A percentile compares a stretch with the other conserved stretches of the same genome.
phyloP scores from a whole-genome alignment of 306 rosid genomes.

The Rosa multiflora region DNA sequence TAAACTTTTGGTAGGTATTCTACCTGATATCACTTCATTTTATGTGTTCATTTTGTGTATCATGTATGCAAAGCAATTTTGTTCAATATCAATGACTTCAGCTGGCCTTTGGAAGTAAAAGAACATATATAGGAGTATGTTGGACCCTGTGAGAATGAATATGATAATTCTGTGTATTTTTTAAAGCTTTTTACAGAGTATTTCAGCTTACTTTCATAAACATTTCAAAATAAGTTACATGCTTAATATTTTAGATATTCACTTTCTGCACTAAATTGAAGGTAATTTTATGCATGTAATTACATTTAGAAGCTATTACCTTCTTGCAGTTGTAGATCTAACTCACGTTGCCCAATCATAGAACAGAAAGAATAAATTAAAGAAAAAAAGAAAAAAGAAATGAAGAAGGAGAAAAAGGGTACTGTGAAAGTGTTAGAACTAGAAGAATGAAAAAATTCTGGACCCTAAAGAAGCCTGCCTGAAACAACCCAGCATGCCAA shows the following conservation, averaged over 20 bases:
- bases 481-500: not conserved
- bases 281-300: slow-evolving; percentile 3
- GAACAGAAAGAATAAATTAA: not conserved
- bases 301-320: slow-evolving; percentile 3
- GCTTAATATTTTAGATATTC: slow-evolving; percentile 5
- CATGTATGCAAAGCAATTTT: slow-evolving; percentile 9
- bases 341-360: not conserved
- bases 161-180: not conserved
- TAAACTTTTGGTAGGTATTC: slow-evolving; percentile 42
- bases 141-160: slow-evolving; percentile 12
- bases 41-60: slow-evolving; percentile 10
- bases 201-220: not conserved
- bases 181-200: slow-evolving; percentile 6
- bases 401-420: not conserved
- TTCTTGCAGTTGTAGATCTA: slow-evolving; percentile 10
- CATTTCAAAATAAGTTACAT: not conserved
- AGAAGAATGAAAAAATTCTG: not conserved
- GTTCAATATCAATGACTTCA: not conserved
- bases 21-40: slow-evolving; percentile 20
- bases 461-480: slow-evolving; percentile 12
- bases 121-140: slow-evolving; percentile 3
- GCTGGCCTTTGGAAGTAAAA: slow-evolving; percentile 8
- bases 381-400: not conserved
- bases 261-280: not conserved
- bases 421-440: not conserved